phyloP scores from a whole-genome alignment of 768 basidiomycete species.

The Rhizopogon roseolus region DNA sequence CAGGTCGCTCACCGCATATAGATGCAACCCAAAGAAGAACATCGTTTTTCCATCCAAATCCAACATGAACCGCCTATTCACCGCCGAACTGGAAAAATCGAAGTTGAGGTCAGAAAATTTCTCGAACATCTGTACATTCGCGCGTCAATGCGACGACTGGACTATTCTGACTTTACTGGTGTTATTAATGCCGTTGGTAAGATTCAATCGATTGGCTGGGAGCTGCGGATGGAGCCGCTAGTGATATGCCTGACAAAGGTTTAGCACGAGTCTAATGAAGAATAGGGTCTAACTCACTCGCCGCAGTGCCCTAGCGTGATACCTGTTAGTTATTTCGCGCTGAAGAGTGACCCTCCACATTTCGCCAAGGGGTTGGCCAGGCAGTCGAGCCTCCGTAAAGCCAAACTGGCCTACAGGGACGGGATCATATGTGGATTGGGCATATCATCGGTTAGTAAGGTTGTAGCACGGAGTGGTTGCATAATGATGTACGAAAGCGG shows the following conservation, averaged over 20 bases:
- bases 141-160: neutral
- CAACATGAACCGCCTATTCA: constrained; percentile 87
- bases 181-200: constrained; percentile 46
- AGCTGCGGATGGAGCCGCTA: constrained; percentile 75
- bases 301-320: constrained; percentile 80
- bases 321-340: constrained; percentile 80
- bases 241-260: constrained; percentile 65
- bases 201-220: constrained; percentile 63
- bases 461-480: constrained; percentile 65
- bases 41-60: constrained; percentile 91
- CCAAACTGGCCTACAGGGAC: constrained; percentile 83
- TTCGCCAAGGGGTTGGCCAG: constrained; percentile 64
- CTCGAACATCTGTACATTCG: constrained; percentile 66
- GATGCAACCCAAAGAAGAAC: constrained; percentile 72
- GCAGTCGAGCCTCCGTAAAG: constrained; percentile 59
- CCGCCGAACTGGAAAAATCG: constrained; percentile 79
- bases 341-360: constrained; percentile 66
- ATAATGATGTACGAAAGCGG: constrained; percentile 78
- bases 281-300: constrained; percentile 49
- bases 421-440: constrained; percentile 58
- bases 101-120: no score
- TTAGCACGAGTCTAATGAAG: neutral
- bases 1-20: constrained; percentile 56
- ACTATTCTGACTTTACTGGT: constrained; percentile 59
- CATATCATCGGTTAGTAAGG: constrained; percentile 54